Conservation (phyloP, 1,139 yeast genomes). For the Pichia sp. region DNA sequence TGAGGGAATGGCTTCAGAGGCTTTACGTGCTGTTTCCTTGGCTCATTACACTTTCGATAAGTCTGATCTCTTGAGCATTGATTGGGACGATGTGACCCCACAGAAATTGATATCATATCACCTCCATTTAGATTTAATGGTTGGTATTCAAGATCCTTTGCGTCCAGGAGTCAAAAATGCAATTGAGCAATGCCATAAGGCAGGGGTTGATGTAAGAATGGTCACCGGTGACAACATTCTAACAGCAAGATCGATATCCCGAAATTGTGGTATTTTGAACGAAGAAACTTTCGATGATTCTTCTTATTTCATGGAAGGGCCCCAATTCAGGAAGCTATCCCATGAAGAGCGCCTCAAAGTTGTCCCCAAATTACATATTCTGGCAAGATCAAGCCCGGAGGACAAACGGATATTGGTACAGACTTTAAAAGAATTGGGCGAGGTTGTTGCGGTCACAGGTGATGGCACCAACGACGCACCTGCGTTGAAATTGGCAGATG, state of each 20-base stretch:
- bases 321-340: conserved; percentile 67
- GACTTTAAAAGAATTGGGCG: conserved; percentile 74
- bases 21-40: conserved; percentile 79
- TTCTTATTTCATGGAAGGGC: conserved; percentile 86
- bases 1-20: conserved; percentile 63
- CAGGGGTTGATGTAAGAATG: conserved; percentile 95
- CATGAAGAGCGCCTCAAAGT: conserved; percentile 52
- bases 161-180: conserved; percentile 89
- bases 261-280: conserved; percentile 73
- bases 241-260: conserved; percentile 89
- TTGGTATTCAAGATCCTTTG: conserved; percentile 93
- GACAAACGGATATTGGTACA: conserved; percentile 86
- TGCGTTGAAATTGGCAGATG: conserved; percentile 87
- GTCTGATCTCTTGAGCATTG: conserved; percentile 23
- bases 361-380: conserved; percentile 71
- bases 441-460: conserved; percentile 97
- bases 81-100: conserved; percentile 40
- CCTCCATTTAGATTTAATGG: conserved; percentile 60
- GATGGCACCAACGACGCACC: conserved; percentile 98
- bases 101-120: conserved; percentile 23
- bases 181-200: conserved; percentile 75
- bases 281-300: conserved; percentile 49
- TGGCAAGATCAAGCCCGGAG: conserved; percentile 94
- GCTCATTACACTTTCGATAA: conserved; percentile 68
- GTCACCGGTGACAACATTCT: conserved; percentile 92